Conservation (phyloP, 164 flowering plant genomes). For the Warburgia ugandensis region DNA sequence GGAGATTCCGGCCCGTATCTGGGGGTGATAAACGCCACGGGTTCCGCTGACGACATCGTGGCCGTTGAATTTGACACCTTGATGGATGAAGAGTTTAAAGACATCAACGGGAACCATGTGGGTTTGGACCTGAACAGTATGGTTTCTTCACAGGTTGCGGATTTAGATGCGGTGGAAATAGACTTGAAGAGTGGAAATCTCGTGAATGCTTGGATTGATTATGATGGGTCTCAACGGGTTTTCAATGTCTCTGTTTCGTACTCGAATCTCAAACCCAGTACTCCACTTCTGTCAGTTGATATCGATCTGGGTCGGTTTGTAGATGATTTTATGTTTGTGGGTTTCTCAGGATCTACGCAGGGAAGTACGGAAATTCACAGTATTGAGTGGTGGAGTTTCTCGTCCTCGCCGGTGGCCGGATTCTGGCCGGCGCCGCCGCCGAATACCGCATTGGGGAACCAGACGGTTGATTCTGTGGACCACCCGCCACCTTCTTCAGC, state of each 20-base stretch:
- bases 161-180: slow-evolving; percentile 43
- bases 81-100: slow-evolving; percentile 82
- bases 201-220: slow-evolving; percentile 81
- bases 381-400: slow-evolving; percentile 90
- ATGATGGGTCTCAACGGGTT: slow-evolving; percentile 35
- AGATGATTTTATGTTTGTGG: slow-evolving; percentile 71
- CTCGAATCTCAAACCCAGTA: slow-evolving; percentile 53
- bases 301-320: slow-evolving; percentile 51
- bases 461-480: slow-evolving; percentile 22
- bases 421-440: slow-evolving; percentile 25
- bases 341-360: slow-evolving; percentile 88
- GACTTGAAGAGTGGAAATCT: slow-evolving; percentile 72
- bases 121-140: slow-evolving; percentile 71
- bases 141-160: slow-evolving; percentile 50
- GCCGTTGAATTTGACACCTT: slow-evolving; percentile 91
- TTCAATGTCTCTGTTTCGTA: slow-evolving; percentile 55
- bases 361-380: slow-evolving; percentile 89
- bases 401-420: slow-evolving; percentile 24
- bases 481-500: slow-evolving; percentile 27
- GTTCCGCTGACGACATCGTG: slow-evolving; percentile 30
- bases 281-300: slow-evolving; percentile 38
- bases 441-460: slow-evolving; percentile 1
- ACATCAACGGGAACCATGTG: slow-evolving; percentile 87
- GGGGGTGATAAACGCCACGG: slow-evolving; percentile 30
- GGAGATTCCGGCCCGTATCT: slow-evolving; percentile 71